phyloP scores from a whole-genome alignment of 495 filamentous ascomycete species.

The Aspergillus kassunensis region DNA sequence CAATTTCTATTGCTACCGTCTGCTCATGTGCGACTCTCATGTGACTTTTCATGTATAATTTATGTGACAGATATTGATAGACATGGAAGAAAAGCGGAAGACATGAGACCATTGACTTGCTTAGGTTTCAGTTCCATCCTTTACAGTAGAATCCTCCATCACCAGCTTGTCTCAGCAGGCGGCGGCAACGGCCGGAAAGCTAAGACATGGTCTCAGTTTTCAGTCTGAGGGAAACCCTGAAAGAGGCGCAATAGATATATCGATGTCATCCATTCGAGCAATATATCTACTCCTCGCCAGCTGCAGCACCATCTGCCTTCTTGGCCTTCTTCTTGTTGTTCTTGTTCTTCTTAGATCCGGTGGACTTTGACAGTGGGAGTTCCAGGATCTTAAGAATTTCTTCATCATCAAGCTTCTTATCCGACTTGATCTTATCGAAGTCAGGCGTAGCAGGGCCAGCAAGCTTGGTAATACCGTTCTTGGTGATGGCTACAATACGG shows the following conservation, averaged over 20 bases:
- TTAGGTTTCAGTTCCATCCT: not conserved
- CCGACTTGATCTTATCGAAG: constrained; percentile 74
- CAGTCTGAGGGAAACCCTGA: constrained; percentile 10
- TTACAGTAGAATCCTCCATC: constrained; percentile 5
- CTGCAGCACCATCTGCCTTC: constrained; percentile 46
- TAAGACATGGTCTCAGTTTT: constrained; percentile 8
- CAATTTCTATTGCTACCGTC: constrained; percentile 4
- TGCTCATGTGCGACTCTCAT: constrained; percentile 10
- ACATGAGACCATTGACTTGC: not conserved
- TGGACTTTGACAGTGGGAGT: constrained; percentile 72
- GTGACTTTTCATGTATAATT: constrained; percentile 11
- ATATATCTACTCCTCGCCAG: constrained; percentile 54
- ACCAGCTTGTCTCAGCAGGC: constrained; percentile 4
- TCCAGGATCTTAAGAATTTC: constrained; percentile 91
- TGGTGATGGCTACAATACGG: constrained; percentile 76
- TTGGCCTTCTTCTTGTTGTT: constrained; percentile 91
- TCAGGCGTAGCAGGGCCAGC: constrained; percentile 70
- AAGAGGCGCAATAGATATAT: constrained; percentile 12
- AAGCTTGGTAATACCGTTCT: constrained; percentile 88
- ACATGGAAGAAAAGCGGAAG: not conserved
- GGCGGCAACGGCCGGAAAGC: constrained; percentile 1
- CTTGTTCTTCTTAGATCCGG: constrained; percentile 69
- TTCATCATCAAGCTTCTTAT: constrained; percentile 97
- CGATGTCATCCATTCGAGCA: constrained; percentile 6
- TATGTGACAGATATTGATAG: constrained; percentile 9